Conservation (phyloP, 2,329 filamentous ascomycete species). For the Didymella segeticola region DNA sequence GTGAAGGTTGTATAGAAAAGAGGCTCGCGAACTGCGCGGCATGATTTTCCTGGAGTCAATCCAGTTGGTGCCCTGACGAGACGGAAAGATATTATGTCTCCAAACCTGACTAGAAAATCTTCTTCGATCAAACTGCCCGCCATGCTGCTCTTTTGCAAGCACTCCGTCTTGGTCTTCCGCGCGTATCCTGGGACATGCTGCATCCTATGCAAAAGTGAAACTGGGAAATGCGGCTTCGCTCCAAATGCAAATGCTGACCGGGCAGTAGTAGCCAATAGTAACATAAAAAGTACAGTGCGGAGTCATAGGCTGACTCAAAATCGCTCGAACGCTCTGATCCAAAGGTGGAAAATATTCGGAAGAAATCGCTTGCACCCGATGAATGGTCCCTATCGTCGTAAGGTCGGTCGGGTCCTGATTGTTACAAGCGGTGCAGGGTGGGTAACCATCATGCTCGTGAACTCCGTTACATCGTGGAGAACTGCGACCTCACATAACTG, state of each 20-base stretch:
- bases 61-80: conserved; percentile 9
- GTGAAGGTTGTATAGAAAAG: conserved; percentile 20
- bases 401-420: conserved; percentile 1
- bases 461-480: conserved; percentile 20
- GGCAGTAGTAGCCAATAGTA: conserved; percentile 29
- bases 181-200: conserved; percentile 23
- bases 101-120: conserved; percentile 17
- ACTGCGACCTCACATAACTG: conserved; percentile 43
- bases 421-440: conserved; percentile 7
- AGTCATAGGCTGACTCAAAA: conserved; percentile 22
- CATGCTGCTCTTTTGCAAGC: conserved; percentile 6
- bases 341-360: conserved; percentile 37
- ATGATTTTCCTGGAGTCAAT: conserved; percentile 20
- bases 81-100: conserved; percentile 29
- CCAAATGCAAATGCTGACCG: conserved; percentile 40
- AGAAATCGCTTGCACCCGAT: conserved; percentile 33
- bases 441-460: conserved; percentile 23
- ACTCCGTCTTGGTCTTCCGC: conserved; percentile 20
- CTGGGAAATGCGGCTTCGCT: conserved; percentile 41
- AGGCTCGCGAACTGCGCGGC: conserved; percentile 24
- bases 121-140: conserved; percentile 9
- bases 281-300: conserved; percentile 44
- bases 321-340: conserved; percentile 44
- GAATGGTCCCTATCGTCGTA: conserved; percentile 28
- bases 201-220: conserved; percentile 35